Base-by-base conservation (phyloP, 108 stramenopile species). In the Skeletonema grethae region DNA sequence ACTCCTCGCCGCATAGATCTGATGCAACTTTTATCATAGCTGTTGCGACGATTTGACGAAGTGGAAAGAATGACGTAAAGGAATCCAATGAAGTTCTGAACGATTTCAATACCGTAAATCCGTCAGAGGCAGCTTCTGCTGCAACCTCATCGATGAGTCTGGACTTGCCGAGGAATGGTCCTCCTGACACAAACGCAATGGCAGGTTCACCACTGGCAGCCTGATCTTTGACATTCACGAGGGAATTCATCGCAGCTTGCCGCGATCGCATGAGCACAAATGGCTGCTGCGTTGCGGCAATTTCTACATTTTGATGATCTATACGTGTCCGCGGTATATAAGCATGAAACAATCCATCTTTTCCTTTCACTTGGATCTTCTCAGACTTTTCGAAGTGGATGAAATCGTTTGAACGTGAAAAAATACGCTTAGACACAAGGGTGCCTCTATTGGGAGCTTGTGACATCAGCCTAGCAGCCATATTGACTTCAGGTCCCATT, bases 401-500 rank as follows among this genome's bases (percentile, higher is more conserved):
- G 64, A 75, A 82, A 48, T 65, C 76, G 41, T 82, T 76, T 50
- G 80, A 82, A 31, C 76, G 75, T n/a, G 80, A 71, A 46, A 65
- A 84, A 48, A 84, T 77, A 66, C 79, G 75, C 67, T 80, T 80
- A 25, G 78, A 79, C 2, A 81, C 84, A 13, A 84, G 76, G 5
- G 80, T 84, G 24, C 75, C 75, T 41, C 79, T 74, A 39, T 76
- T 73, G 28, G 74, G 69, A 57, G 84, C 84, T 76, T 84, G 81
- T 12, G 76, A 76, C 84, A 84, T 84, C 0, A 84, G 74, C 61
- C 84, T 66, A 20, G 84, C 84, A 0, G 84, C 84, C 63, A 80
- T 43, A 62, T 84, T 84, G 9, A 84, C 84, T 62, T 84, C 84
- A 29, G 79, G 80, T 56, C 84, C 84, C 84, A 84, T 84, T 34